Percentiles rank a stretch among this genome's conserved stretches.
These are phyloP conservation scores for Bipolaris gigantea DNA, from an alignment of 2,329 filamentous ascomycete genomes.

Conservation along the genomic window DNA sequence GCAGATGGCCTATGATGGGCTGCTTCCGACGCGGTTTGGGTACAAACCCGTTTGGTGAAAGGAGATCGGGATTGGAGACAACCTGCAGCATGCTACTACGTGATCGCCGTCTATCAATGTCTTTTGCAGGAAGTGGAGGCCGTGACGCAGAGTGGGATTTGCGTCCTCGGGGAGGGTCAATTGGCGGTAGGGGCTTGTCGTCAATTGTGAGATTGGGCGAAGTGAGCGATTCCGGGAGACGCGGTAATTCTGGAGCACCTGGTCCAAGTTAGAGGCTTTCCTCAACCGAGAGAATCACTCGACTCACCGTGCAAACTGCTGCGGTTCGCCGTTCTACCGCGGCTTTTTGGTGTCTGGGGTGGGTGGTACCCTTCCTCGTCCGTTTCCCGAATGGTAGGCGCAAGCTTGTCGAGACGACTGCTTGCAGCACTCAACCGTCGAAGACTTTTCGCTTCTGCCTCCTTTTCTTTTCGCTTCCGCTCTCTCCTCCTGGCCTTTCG, in stretches of 20 bases:
- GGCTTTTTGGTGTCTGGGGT: slow-evolving; percentile 63
- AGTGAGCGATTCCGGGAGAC: slow-evolving; percentile 65
- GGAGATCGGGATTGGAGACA: slow-evolving; percentile 70
- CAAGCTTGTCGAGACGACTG: slow-evolving; percentile 79
- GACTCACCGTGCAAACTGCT: slow-evolving; percentile 53
- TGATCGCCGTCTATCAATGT: slow-evolving; percentile 66
- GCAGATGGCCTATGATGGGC: slow-evolving; percentile 67
- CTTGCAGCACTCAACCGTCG: slow-evolving; percentile 86
- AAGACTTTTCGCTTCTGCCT: slow-evolving; percentile 76
- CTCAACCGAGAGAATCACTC: not conserved
- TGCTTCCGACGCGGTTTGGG: slow-evolving; percentile 61
- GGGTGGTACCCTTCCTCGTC: slow-evolving; percentile 68
- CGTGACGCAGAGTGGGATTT: slow-evolving; percentile 78
- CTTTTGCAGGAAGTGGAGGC: slow-evolving; percentile 83
- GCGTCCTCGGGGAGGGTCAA: slow-evolving; percentile 77
- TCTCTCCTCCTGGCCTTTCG: slow-evolving; percentile 81
- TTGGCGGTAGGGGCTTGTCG: slow-evolving; percentile 63
- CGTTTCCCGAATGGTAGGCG: slow-evolving; percentile 74
- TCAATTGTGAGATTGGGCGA: slow-evolving; percentile 46
- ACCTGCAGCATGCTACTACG: slow-evolving; percentile 85
- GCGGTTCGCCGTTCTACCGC: slow-evolving; percentile 77
- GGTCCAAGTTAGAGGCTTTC: slow-evolving; percentile 45
- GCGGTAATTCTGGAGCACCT: slow-evolving; percentile 69
- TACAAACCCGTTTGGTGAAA: slow-evolving; percentile 59
- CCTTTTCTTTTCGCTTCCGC: slow-evolving; percentile 80